Evolutionary conservation across 2,329 filamentous ascomycete genomes (phyloP), one percentile per base, ranked within the genome.

Genomic region (Alternaria sp.): DNA sequence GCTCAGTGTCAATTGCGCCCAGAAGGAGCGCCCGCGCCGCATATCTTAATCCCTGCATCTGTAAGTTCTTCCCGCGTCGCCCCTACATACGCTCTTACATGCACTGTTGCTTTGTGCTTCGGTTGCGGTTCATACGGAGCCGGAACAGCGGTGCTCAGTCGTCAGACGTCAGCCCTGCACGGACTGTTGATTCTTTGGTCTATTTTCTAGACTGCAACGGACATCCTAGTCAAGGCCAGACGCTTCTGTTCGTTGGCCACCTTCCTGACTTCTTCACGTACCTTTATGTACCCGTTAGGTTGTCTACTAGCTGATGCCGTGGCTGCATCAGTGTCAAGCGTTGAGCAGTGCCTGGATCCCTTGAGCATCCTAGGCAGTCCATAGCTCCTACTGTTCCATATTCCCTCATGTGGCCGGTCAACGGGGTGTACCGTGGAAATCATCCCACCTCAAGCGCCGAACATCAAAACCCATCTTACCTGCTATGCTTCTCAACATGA

Each of bases 401-500:
- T 65, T 62, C 69, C 69, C 70, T 68, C 65, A 77, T 78, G 75
- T 76, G 70, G 70, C 70, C 67, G 71, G 65, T 67, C 68, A 64
- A 64, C 69, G 68, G 69, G 44, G 72, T 75, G 66, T 69, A 74
- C 74, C 72, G 72, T 75, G 71, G 69, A 75, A 73, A 57, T 65
- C 68, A 70, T 74, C 72, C 72, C 65, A 71, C 72, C 66, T 69
- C 70, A 66, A 69, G 58, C 69, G 63, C 65, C 66, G 68, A 73
- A 68, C 71, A 51, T 68, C 72, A 62, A 72, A 58, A 65, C 58
- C 66, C 67, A 63, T 68, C 62, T 66, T 50, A 52, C 69, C 68
- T 73, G 70, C 69, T 65, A 79, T 77, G 74, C 72, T 79, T 74
- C 91, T 91, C 54, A 85, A 91, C 44, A 93, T 97, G 70, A 92